These are phyloP conservation scores for Aureobasidium sp. DNA, from an alignment of 2,329 filamentous ascomycete genomes.

Conservation along the genomic window DNA sequence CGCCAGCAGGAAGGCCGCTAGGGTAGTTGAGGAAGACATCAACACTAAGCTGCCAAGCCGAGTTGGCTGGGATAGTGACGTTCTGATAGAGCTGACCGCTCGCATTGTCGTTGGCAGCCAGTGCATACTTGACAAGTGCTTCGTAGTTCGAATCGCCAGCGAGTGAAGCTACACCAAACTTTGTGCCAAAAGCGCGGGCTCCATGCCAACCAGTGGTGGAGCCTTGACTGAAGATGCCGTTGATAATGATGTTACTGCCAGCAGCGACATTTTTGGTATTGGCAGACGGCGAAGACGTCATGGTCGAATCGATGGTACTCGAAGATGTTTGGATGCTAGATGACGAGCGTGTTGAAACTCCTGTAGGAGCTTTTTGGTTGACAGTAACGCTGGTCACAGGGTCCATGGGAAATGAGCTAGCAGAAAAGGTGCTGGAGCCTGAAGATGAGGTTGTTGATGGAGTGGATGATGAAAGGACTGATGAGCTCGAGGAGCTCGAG, in stretches of 20 bases:
- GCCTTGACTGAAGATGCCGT: conserved; percentile 9
- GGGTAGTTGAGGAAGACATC: conserved; percentile 19
- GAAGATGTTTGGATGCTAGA: background rate
- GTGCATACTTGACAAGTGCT: conserved; percentile 13
- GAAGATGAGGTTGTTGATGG: background rate
- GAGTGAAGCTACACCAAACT: conserved; percentile 14
- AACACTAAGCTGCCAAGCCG: conserved; percentile 1
- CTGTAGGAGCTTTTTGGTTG: conserved; percentile 9
- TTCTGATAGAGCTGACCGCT: conserved; percentile 15
- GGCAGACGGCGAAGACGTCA: background rate
- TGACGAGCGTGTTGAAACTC: conserved; percentile 1
- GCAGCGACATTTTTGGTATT: background rate
- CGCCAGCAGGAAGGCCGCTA: conserved; percentile 5
- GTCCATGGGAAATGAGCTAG: background rate
- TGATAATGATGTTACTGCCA: conserved; percentile 5
- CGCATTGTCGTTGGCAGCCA: conserved; percentile 8
- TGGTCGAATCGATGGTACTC: background rate
- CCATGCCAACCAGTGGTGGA: conserved; percentile 11
- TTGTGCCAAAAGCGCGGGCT: background rate
- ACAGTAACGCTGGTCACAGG: background rate
- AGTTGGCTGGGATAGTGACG: conserved; percentile 16
- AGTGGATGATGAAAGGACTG: background rate
- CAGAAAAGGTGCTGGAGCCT: background rate
- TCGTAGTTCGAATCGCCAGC: conserved; percentile 15
- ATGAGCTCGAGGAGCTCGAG: background rate